Percentiles rank a stretch among this genome's conserved stretches.
phyloP scores from a whole-genome alignment of 306 rosid genomes.

The Crataegus laevigata region DNA sequence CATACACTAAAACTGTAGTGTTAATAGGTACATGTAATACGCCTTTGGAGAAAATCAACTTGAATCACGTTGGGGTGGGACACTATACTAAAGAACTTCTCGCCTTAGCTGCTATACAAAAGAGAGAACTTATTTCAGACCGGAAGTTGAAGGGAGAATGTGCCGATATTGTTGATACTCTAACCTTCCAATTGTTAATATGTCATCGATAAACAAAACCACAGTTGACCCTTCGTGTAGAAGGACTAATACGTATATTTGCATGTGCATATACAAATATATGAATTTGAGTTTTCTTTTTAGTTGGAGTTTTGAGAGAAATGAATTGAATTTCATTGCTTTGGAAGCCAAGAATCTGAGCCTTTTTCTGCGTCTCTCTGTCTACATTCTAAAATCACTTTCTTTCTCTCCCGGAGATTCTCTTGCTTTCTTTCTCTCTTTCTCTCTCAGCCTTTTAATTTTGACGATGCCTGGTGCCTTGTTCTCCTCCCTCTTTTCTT shows the following conservation, averaged over 20 bases:
- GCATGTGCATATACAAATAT: not conserved
- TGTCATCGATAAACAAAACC: no score
- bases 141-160: no score
- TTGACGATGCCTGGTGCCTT: conserved; percentile 47
- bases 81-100: no score
- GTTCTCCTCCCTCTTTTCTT: conserved; percentile 36
- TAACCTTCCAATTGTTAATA: no score
- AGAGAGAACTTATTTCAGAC: no score
- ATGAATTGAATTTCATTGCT: conserved; percentile 36
- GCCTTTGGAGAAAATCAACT: no score
- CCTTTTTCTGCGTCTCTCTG: not conserved
- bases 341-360: conserved; percentile 91
- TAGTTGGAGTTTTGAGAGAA: not conserved
- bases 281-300: not conserved
- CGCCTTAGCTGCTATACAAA: no score
- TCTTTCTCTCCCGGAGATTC: conserved; percentile 60
- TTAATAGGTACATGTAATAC: no score
- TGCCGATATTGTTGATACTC: no score
- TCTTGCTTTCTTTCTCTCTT: conserved; percentile 18
- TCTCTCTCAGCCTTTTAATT: conserved; percentile 26
- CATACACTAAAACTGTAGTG: no score
- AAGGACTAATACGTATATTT: not conserved
- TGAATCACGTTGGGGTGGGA: no score
- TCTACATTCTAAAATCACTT: conserved; percentile 25
- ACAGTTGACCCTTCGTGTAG: no score